Evolutionary conservation across 768 basidiomycete genomes (phyloP).

Genomic region (Leccinum obscurum): DNA sequence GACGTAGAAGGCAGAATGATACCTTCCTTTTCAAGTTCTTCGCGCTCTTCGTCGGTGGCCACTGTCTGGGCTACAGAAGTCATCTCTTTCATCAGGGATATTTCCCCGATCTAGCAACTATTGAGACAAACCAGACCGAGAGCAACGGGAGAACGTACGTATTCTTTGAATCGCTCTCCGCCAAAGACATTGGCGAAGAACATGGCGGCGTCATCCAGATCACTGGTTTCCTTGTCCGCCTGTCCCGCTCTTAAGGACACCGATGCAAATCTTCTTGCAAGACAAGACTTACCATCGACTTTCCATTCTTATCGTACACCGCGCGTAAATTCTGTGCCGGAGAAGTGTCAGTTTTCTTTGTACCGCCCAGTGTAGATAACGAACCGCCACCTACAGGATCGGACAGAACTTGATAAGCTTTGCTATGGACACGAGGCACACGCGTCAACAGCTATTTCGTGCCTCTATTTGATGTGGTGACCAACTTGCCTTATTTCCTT

Average conservation of each 20-base stretch:
- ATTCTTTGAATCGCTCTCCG: slow-evolving; percentile 87
- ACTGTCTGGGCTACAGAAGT: slow-evolving; percentile 80
- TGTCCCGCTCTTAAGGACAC: slow-evolving; percentile 24
- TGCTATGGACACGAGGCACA: slow-evolving; percentile 46
- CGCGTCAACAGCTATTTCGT: slow-evolving; percentile 18
- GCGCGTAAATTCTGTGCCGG: slow-evolving; percentile 69
- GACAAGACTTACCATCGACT: slow-evolving; percentile 63
- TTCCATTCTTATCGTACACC: slow-evolving; percentile 95
- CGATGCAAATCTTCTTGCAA: slow-evolving; percentile 9
- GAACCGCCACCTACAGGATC: slow-evolving; percentile 59
- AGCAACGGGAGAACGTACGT: slow-evolving; percentile 52
- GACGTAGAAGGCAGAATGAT: slow-evolving; percentile 31
- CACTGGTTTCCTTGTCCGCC: slow-evolving; percentile 79
- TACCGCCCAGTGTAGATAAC: slow-evolving; percentile 10
- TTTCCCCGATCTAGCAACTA: slow-evolving; percentile 83
- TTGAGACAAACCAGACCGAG: neutral
- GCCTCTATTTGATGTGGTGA: slow-evolving; percentile 13
- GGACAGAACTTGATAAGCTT: slow-evolving; percentile 93
- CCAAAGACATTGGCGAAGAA: slow-evolving; percentile 97
- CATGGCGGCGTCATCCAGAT: slow-evolving; percentile 89
- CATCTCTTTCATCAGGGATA: slow-evolving; percentile 94
- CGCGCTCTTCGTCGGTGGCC: slow-evolving; percentile 91
- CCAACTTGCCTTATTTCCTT: slow-evolving; percentile 83
- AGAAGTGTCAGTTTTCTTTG: slow-evolving; percentile 9
- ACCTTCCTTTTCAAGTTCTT: slow-evolving; percentile 77